Conservation (phyloP, 2,329 filamentous ascomycete genomes). For the Penicillium sp. region DNA sequence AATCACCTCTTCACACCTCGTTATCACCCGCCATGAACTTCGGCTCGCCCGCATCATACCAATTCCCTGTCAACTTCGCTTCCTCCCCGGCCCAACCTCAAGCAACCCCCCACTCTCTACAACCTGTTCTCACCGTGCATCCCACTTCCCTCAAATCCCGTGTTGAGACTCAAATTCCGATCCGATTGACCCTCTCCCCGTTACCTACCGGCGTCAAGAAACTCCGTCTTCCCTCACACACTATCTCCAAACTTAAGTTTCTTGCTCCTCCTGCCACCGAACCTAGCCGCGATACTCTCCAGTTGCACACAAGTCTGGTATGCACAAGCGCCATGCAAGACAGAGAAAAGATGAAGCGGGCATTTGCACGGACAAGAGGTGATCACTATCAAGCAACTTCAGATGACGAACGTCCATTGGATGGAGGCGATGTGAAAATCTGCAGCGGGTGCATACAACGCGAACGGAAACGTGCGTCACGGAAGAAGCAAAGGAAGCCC, state of each 20-base stretch:
- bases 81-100: conserved; percentile 23
- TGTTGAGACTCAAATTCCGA: conserved; percentile 91
- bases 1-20: conserved; percentile 34
- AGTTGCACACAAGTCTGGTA: conserved; percentile 71
- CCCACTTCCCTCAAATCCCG: conserved; percentile 72
- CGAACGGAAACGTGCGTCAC: conserved; percentile 78
- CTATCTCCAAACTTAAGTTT: conserved; percentile 88
- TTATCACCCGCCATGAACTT: conserved; percentile 35
- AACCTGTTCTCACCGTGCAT: conserved; percentile 50
- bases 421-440: conserved; percentile 88
- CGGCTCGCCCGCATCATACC: conserved; percentile 23
- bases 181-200: conserved; percentile 68
- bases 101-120: conserved; percentile 26
- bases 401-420: conserved; percentile 64
- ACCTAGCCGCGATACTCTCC: conserved; percentile 63
- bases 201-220: conserved; percentile 67
- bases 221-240: conserved; percentile 77
- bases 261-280: conserved; percentile 63
- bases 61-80: conserved; percentile 34
- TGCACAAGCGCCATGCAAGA: conserved; percentile 88
- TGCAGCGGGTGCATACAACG: conserved; percentile 84
- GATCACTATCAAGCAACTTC: conserved; percentile 35
- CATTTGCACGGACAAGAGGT: conserved; percentile 51
- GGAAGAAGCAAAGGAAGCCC: conserved; percentile 87
- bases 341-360: conserved; percentile 55